Conservation (phyloP, 2,329 filamentous ascomycete species). For the Talaromyces islandicus region DNA sequence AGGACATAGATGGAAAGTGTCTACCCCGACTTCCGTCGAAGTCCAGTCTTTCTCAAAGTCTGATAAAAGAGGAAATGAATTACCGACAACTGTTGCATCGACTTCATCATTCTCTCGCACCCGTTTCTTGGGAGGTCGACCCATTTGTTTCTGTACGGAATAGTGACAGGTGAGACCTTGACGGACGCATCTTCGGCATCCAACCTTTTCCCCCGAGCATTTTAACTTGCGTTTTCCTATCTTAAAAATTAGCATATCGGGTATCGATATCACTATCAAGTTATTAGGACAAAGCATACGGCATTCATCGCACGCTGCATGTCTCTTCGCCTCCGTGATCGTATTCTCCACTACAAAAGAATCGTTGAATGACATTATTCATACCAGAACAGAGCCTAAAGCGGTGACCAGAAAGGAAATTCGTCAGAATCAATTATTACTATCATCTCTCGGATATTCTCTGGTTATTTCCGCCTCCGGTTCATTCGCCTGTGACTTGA, state of each 20-base stretch:
- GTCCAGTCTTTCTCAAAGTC: slow-evolving; percentile 17
- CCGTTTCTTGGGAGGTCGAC: slow-evolving; percentile 39
- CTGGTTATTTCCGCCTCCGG: neutral
- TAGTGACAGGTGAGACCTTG: slow-evolving; percentile 40
- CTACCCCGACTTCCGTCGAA: slow-evolving; percentile 14
- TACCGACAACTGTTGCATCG: slow-evolving; percentile 6
- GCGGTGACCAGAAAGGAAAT: neutral
- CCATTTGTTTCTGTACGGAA: slow-evolving; percentile 45
- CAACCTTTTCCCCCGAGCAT: slow-evolving; percentile 40
- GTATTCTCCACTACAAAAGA: slow-evolving; percentile 13
- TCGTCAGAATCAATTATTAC: neutral
- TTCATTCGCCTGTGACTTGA: neutral
- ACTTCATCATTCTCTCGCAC: slow-evolving; percentile 24
- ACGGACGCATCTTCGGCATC: slow-evolving; percentile 38
- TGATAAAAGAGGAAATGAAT: slow-evolving; percentile 16
- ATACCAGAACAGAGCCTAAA: neutral
- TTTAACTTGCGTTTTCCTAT: slow-evolving; percentile 44
- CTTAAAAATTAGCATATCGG: slow-evolving; percentile 10
- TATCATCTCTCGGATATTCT: neutral
- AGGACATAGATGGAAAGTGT: slow-evolving; percentile 24
- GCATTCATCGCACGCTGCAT: slow-evolving; percentile 45
- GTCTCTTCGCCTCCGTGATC: slow-evolving; percentile 31
- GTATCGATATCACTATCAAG: neutral
- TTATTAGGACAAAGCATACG: slow-evolving; percentile 28
- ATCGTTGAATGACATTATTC: neutral